Evolutionary conservation across 768 basidiomycete genomes (phyloP).

Genomic region (Russula olivacea): DNA sequence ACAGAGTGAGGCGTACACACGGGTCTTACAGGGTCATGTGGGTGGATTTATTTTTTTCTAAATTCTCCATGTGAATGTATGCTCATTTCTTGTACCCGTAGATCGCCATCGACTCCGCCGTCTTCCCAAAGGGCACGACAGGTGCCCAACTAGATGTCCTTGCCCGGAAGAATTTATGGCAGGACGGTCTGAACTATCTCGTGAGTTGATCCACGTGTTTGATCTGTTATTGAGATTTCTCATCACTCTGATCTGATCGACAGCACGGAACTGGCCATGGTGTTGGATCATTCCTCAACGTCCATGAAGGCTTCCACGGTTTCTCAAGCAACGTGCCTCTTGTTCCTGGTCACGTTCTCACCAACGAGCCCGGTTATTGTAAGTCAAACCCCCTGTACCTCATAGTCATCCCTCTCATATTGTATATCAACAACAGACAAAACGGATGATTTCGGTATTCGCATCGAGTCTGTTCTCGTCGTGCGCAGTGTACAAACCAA

Average conservation of each 20-base stretch:
- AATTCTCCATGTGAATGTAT: constrained; percentile 21
- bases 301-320: constrained; percentile 79
- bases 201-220: constrained; percentile 37
- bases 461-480: constrained; percentile 81
- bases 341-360: constrained; percentile 81
- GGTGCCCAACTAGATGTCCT: constrained; percentile 81
- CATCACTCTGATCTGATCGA: constrained; percentile 9
- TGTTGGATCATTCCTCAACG: constrained; percentile 79
- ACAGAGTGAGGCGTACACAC: constrained; percentile 86
- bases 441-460: constrained; percentile 79
- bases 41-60: constrained; percentile 35
- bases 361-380: constrained; percentile 95
- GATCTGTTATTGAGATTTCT: neutral
- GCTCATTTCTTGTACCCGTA: constrained; percentile 32
- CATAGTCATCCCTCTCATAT: neutral
- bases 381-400: constrained; percentile 31
- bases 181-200: constrained; percentile 75
- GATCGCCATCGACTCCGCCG: constrained; percentile 86
- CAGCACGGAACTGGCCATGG: constrained; percentile 92
- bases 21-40: constrained; percentile 95
- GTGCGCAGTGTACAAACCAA: constrained; percentile 72
- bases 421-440: constrained; percentile 42
- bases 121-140: constrained; percentile 88
- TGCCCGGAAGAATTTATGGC: constrained; percentile 84
- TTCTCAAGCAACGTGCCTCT: constrained; percentile 68